Percentiles rank a stretch among this genome's conserved stretches.
Evolutionary conservation across 1,284 basidiomycete genomes (phyloP).

Genomic region (Cerrena zonata): DNA sequence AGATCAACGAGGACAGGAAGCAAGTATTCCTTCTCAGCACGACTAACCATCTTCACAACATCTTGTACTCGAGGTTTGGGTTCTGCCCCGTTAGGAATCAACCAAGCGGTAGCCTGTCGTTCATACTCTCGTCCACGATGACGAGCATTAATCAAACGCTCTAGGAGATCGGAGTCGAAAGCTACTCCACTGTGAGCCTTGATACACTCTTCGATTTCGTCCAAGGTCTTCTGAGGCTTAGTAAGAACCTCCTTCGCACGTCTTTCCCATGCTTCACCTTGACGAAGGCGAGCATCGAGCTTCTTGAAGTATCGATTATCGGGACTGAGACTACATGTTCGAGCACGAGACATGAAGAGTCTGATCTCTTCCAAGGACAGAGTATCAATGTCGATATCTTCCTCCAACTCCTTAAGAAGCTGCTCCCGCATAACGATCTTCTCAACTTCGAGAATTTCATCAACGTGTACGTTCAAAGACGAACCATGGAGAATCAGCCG

Average conservation of each 20-base stretch:
- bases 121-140: conserved; percentile 70
- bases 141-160: conserved; percentile 53
- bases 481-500: conserved; percentile 62
- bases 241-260: conserved; percentile 56
- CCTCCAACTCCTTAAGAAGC: conserved; percentile 63
- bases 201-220: conserved; percentile 64
- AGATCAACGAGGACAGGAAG: conserved; percentile 62
- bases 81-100: conserved; percentile 46
- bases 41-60: conserved; percentile 57
- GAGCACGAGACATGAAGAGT: conserved; percentile 58
- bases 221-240: conserved; percentile 63
- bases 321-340: conserved; percentile 55
- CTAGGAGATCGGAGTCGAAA: conserved; percentile 55
- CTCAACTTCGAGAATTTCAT: conserved; percentile 70
- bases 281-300: conserved; percentile 51
- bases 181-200: conserved; percentile 49
- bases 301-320: conserved; percentile 57
- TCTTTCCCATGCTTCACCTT: conserved; percentile 68
- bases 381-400: conserved; percentile 54
- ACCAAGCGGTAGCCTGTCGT: conserved; percentile 67
- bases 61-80: conserved; percentile 60
- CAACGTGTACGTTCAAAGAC: conserved; percentile 72
- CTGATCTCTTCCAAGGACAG: conserved; percentile 67
- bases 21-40: conserved; percentile 68
- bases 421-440: conserved; percentile 71